These are phyloP conservation scores for Phytophthora podocarpi DNA, from an alignment of 352 stramenopile species.

Conservation along the genomic window DNA sequence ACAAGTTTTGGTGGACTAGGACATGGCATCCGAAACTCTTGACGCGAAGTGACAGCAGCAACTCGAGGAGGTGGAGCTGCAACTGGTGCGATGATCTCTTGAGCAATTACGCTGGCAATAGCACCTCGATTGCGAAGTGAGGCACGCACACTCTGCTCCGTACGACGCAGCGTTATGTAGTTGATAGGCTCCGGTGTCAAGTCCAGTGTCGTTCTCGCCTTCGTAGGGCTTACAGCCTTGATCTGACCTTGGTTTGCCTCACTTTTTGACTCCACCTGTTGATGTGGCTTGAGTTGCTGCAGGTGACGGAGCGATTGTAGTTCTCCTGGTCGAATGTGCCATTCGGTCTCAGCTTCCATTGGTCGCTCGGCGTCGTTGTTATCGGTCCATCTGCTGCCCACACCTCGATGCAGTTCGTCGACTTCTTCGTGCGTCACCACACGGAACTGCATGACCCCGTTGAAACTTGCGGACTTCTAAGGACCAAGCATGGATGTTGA, in stretches of 20 bases:
- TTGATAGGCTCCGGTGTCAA: slow-evolving; percentile 55
- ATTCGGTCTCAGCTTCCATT: neutral
- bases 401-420: neutral
- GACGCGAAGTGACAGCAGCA: neutral
- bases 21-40: slow-evolving; percentile 23
- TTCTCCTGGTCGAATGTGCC: slow-evolving; percentile 32
- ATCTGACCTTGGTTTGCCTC: slow-evolving; percentile 17
- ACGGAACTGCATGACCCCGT: slow-evolving; percentile 28
- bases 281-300: slow-evolving; percentile 24
- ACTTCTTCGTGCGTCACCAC: slow-evolving; percentile 4
- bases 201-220: slow-evolving; percentile 14
- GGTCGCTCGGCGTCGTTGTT: neutral
- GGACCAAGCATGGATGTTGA: slow-evolving; percentile 12
- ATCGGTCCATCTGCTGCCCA: slow-evolving; percentile 9
- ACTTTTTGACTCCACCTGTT: neutral
- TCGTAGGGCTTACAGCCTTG: slow-evolving; percentile 5
- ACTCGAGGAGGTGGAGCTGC: slow-evolving; percentile 7
- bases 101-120: slow-evolving; percentile 37
- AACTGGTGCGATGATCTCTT: slow-evolving; percentile 57
- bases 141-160: slow-evolving; percentile 54
- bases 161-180: slow-evolving; percentile 70
- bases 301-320: slow-evolving; percentile 29
- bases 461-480: slow-evolving; percentile 6
- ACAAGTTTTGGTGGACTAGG: slow-evolving; percentile 14
- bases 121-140: slow-evolving; percentile 52